These are phyloP conservation scores for Cryptosporidium tyzzeri DNA, from an alignment of 169 alveolate genomes.

Conservation along the genomic window DNA sequence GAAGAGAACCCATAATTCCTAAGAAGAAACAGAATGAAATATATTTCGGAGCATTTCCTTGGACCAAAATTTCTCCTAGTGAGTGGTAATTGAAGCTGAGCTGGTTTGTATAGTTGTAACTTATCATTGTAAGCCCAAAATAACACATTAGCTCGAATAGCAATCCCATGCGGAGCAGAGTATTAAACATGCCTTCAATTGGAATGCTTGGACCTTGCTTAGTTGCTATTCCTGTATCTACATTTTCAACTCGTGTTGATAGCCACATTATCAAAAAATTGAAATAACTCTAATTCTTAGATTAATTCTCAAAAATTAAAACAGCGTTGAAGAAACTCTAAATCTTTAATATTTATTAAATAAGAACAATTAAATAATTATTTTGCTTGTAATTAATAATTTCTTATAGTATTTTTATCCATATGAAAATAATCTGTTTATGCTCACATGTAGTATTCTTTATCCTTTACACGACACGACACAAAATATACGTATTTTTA, in stretches of 20 bases:
- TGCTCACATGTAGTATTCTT: conserved; percentile 62
- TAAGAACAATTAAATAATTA: background rate
- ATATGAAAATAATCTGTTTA: conserved; percentile 53
- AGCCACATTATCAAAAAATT: conserved; percentile 46
- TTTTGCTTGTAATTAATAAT: background rate
- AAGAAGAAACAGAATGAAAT: conserved; percentile 62
- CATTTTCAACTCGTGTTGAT: conserved; percentile 76
- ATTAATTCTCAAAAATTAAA: background rate
- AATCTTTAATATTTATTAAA: background rate
- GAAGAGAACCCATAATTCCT: conserved; percentile 87
- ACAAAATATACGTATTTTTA: conserved; percentile 45
- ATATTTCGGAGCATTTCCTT: conserved; percentile 64
- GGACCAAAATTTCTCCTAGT: conserved; percentile 56
- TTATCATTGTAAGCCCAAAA: conserved; percentile 58
- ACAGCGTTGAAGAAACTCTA: conserved; percentile 27
- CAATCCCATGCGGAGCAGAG: conserved; percentile 53
- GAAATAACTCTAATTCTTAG: conserved; percentile 13
- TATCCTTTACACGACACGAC: conserved; percentile 76
- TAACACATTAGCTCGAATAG: conserved; percentile 49
- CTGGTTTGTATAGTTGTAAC: conserved; percentile 50
- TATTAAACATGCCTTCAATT: conserved; percentile 39
- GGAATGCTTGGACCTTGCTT: conserved; percentile 76
- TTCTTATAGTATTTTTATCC: conserved; percentile 6
- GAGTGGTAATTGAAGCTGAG: conserved; percentile 66
- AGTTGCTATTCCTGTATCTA: conserved; percentile 75